Percentiles rank a stretch among this genome's conserved stretches.
Conservation (phyloP, 1,139 yeast species). For the Scheffersomyces insectosa region DNA sequence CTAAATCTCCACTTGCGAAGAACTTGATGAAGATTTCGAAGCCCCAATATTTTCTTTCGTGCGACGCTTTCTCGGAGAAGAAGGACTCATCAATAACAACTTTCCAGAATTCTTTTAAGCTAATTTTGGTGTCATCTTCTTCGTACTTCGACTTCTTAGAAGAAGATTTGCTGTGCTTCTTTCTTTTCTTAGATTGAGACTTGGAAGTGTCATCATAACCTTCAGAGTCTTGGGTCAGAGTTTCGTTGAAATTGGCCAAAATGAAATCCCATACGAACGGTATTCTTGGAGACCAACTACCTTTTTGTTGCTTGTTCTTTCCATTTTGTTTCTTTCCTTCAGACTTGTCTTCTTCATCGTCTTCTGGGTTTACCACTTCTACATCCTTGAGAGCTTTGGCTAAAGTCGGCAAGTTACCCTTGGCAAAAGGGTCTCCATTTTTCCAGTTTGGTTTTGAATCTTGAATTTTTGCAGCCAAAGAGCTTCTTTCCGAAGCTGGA, state of each 20-base stretch:
- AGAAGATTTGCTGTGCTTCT: constrained; percentile 28
- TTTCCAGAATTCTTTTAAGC: constrained; percentile 77
- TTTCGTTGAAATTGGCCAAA: constrained; percentile 36
- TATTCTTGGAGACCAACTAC: constrained; percentile 74
- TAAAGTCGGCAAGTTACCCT: constrained; percentile 61
- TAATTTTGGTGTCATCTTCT: constrained; percentile 19
- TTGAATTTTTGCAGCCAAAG: constrained; percentile 23
- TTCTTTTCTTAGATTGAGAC: constrained; percentile 23
- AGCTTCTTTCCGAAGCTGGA: constrained; percentile 31
- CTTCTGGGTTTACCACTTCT: constrained; percentile 36
- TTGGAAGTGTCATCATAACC: constrained; percentile 16
- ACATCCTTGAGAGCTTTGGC: constrained; percentile 68
- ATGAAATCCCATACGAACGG: constrained; percentile 86
- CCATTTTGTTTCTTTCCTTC: constrained; percentile 12
- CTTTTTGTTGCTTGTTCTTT: constrained; percentile 45
- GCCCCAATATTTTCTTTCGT: constrained; percentile 88
- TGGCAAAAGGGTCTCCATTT: constrained; percentile 67
- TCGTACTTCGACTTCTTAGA: constrained; percentile 31
- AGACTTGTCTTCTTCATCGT: constrained; percentile 27
- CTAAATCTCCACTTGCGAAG: constrained; percentile 30
- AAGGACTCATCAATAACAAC: constrained; percentile 76
- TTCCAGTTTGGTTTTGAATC: constrained; percentile 58
- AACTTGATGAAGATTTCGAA: constrained; percentile 66
- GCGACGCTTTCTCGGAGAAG: constrained; percentile 74
- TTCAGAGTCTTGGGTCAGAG: constrained; percentile 18